Base-by-base conservation (phyloP, 306 rosid genomes). In the Cyamopsis tetragonoloba region DNA sequence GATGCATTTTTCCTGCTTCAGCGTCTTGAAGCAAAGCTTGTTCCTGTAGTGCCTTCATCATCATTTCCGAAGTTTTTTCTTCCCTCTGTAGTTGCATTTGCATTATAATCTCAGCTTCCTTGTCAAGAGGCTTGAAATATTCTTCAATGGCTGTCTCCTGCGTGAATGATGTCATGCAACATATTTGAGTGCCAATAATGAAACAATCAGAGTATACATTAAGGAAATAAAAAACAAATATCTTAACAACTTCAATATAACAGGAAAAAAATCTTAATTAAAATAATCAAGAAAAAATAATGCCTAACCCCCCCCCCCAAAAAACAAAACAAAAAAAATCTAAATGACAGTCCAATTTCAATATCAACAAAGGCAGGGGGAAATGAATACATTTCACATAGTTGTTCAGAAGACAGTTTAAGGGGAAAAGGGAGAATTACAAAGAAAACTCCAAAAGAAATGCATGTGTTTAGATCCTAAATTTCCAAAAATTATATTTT, bases 141-240 rank as follows among this genome's bases (percentile, higher is more conserved):
- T 93, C 89, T 70, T 89, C 96, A 65, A 93, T 83, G 41, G 87
- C 88, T 66, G 80, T 77, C 69, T 93, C 98, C 98, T 89, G 79
- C 77, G 82, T n/a, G 47, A 15, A 39, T 76, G 39, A 72, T 71
- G 48, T 72, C 47, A 77, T 32, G 72, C 30, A 73, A 69, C 57
- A 64, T 14, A 50, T 27, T 61, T 62, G 14, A 47, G 70, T 11
- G 17, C 41, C 39, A 28, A 22, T 59, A 19, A 72, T 24, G 69
- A 60, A 54, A 67, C 13, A 59, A 67, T 26, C n/a, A 12, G 20
- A 57, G 46, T n/a, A 2, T 27, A 53, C 12, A 14, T 54, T 41
- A 35, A 6, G 24, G 53, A 50, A 59, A 50, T n/a, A 10, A 10
- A 50, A 71, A 66, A 5, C 59, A 43, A 58, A 76, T 19, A 60